Base-by-base conservation (phyloP, 1,284 basidiomycete species). In the Xanthoconium separans region DNA sequence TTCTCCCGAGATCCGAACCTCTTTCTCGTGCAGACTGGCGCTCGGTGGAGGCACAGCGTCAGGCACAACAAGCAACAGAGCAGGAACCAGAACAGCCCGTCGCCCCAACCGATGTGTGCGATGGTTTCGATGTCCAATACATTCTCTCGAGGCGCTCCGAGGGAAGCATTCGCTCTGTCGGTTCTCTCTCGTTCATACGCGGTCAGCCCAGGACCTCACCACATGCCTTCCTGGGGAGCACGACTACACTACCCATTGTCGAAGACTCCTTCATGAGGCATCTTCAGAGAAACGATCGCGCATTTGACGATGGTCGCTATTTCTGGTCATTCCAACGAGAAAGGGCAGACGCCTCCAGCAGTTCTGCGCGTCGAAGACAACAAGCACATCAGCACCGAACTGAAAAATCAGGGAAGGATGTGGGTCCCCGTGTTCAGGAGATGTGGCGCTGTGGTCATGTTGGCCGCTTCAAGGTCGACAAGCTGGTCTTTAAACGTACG, bases 311-410 rank as follows among this genome's bases (percentile, higher is more conserved):
- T 34, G 68, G 78, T 49, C 71, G 75, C 44, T 70, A 71, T 37
- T 77, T 79, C 51, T 90, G 87, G 88, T 79, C 75, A n/a, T 88
- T 89, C 66, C 73, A 70, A 53, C 77, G 75, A 57, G 85, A 87
- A 65, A 78, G 69, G 24, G 77, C 73, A 15, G 81, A 82, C 51
- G 53, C 54, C 1, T 62, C 63, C 6, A 53, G 36, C 13, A 47
- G 16, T 40, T 55, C 62, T 22, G 53, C 62, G 24, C 65, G 56
- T 37, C 61, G 59, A 39, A 63, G 59, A 49, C 59, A 56, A 50
- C 54, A 55, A 50, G 31, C 51, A 6, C 54, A 57, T 12, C 53
- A 51, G 13, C 37, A 55, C 43, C 52, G 51, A 30, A 57, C 64
- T 34, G 67, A 70, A 41, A 70, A 66, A 53, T 54, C 53, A 9